Conservation (phyloP, 306 rosid species). For the Cicer yamashitae region DNA sequence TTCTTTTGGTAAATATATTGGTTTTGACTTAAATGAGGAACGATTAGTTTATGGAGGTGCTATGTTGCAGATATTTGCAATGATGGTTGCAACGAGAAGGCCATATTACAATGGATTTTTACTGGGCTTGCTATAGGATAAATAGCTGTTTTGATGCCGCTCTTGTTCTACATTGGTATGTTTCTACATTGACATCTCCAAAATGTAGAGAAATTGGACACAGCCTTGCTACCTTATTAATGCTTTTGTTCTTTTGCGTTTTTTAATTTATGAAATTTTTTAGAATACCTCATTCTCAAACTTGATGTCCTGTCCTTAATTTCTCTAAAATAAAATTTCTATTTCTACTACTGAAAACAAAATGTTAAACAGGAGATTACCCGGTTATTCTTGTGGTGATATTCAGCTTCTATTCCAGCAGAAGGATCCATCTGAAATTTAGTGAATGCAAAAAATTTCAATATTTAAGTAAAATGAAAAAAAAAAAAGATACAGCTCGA, state of each 20-base stretch:
- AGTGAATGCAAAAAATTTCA: slow-evolving; percentile 39
- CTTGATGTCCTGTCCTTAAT: not conserved
- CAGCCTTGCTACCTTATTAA: not conserved
- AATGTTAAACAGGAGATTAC: slow-evolving; percentile 50
- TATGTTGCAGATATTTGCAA: not conserved
- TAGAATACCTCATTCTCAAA: not conserved
- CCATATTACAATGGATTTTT: not conserved
- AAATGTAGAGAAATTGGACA: no score
- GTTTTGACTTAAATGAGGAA: slow-evolving; percentile 2
- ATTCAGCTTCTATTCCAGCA: slow-evolving; percentile 94
- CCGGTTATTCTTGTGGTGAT: slow-evolving; percentile 86
- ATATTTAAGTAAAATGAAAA: slow-evolving; percentile 23
- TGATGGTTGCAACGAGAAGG: not conserved
- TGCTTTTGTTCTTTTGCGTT: not conserved
- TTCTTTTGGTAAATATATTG: slow-evolving; percentile 16
- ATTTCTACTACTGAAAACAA: not conserved
- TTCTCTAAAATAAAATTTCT: slow-evolving; percentile 14
- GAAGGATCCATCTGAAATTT: slow-evolving; percentile 80
- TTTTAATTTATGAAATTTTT: not conserved
- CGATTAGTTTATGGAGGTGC: not conserved
- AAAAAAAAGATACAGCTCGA: not conserved
- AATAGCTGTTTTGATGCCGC: not conserved
- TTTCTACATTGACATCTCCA: no score
- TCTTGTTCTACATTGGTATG: not conserved
- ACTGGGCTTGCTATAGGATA: not conserved